A percentile compares a stretch with the other conserved stretches of the same genome.
phyloP scores from a whole-genome alignment of 75 land plant genomes.

The Chamaecyparis obtusa region DNA sequence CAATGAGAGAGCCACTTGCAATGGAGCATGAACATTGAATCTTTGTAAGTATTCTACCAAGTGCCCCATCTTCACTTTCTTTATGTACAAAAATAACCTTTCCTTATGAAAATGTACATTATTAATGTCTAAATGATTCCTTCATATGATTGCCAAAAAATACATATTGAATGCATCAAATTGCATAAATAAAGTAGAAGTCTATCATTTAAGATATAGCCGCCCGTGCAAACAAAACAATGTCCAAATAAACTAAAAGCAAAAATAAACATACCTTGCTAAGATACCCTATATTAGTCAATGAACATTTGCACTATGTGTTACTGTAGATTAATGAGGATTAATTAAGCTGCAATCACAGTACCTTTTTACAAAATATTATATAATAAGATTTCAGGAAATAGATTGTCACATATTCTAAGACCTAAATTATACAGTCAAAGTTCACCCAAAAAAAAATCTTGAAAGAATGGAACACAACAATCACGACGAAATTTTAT shows the following conservation, averaged over 20 bases:
- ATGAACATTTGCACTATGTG: background rate
- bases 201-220: background rate
- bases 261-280: background rate
- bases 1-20: background rate
- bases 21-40: background rate
- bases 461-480: background rate
- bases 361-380: background rate
- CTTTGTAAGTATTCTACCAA: background rate
- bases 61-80: background rate
- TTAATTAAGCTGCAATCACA: background rate
- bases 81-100: background rate
- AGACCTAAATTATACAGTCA: background rate
- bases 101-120: background rate
- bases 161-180: background rate
- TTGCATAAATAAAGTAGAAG: background rate
- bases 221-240: background rate
- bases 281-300: background rate
- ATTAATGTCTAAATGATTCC: background rate
- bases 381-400: background rate
- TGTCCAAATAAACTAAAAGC: background rate
- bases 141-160: background rate
- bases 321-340: background rate
- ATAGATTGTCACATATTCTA: background rate
- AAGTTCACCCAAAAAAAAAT: background rate
- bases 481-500: background rate